Evolutionary conservation across 331 rosid genomes (phyloP), one percentile per base, ranked within the genome.

Genomic region (Stylosanthes scabra): DNA sequence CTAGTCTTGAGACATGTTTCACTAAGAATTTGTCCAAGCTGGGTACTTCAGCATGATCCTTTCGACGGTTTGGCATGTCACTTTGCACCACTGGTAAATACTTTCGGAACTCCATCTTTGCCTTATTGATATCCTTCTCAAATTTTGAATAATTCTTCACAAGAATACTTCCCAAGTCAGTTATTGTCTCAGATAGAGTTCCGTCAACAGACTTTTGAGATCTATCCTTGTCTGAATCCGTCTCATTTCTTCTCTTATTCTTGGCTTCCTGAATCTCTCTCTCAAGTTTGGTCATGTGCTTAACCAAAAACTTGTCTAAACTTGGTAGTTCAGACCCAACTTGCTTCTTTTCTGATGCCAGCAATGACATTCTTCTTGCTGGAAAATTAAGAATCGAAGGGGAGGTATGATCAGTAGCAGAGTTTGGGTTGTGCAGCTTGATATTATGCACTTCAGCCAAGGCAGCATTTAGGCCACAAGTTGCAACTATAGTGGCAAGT

Each of bases 401-500:
- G 39, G 82, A 81, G 60, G 72, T 56, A 82, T 68, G 16, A 72
- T 74, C 86, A 39, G 74, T 64, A 70, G 79, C 56, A 78, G 87
- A 75, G 34, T 78, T 77, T 44, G 82, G 74, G 74, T 79, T 81
- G 29, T 75, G 86, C 65, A 42, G 85, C 81, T 85, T 91, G 74
- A 78, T 82, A 71, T 63, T 88, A 81, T 85, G 84, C 29, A 84
- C 87, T 82, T 91, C 91, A 62, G 84, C 87, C 79, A 95, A 87
- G 82, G 89, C 97, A 52, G 99, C 96, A 75, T 82, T 95, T 74
- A 95, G 76, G 79, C 99, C 96, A 76, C 88, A 90, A 62, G 96
- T 91, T 74, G 97, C 99, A 68, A 95, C 97, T 71, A 91, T 90
- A 46, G 93, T 91, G 72, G 96, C 97, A 46, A 95, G 93, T 69